A percentile compares a stretch with the other conserved stretches of the same genome.
phyloP scores from a whole-genome alignment of 441 rosid genomes.

The Populus trichocarpa region DNA sequence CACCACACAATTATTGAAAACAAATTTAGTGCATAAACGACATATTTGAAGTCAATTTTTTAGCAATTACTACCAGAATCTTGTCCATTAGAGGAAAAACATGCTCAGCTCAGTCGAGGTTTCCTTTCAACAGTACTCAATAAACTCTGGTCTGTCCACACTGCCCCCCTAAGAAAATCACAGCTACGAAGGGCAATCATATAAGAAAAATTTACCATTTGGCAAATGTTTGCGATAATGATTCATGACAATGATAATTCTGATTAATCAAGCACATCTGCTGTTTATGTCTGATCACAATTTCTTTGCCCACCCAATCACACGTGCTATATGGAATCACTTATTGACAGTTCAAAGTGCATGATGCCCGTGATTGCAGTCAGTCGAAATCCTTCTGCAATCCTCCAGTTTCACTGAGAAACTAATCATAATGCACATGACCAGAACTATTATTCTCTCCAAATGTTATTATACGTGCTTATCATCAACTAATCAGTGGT shows the following conservation, averaged over 20 bases:
- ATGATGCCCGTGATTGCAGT: conserved; percentile 33
- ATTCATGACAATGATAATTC: conserved; percentile 10
- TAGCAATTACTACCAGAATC: conserved; percentile 10
- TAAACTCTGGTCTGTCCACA: neutral
- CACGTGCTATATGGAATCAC: conserved; percentile 33
- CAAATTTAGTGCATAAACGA: neutral
- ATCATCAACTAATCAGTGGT: conserved; percentile 8
- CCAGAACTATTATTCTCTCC: conserved; percentile 30
- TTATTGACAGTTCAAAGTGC: neutral
- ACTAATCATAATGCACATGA: conserved; percentile 31
- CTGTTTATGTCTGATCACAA: conserved; percentile 8
- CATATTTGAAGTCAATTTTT: conserved; percentile 10
- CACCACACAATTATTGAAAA: neutral
- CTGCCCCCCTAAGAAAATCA: neutral
- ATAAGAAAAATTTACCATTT: neutral
- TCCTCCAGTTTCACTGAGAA: conserved; percentile 20
- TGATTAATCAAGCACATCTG: neutral
- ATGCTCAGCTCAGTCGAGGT: neutral
- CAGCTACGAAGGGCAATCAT: neutral
- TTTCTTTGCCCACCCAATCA: conserved; percentile 7
- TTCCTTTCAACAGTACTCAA: neutral
- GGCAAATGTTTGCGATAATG: neutral
- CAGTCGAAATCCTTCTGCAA: conserved; percentile 16
- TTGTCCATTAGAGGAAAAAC: neutral
- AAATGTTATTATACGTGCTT: conserved; percentile 11